Evolutionary conservation across 495 filamentous ascomycete genomes (phyloP), one percentile per base, ranked within the genome.

Genomic region (Penicillium alfredii): DNA sequence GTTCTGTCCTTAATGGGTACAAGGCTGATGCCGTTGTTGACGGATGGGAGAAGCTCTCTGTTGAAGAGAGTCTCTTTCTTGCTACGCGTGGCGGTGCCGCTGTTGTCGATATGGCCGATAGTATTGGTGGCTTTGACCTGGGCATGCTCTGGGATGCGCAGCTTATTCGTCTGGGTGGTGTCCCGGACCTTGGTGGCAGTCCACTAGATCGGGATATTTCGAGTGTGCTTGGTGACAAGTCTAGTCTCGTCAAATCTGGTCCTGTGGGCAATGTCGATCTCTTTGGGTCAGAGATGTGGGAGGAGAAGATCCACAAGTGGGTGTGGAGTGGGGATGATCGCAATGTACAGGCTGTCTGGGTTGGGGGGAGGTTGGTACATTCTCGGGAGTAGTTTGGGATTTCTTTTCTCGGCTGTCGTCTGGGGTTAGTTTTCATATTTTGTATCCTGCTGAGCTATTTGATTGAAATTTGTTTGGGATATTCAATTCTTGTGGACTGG

Each of bases 61-160:
- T 25, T 8, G 23, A 25, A 25, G 23, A 25, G 11, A 25, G 23
- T 25, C 11, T 25, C 8, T 25, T 9, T n/a, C 23, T 25, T 25
- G 23, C 23, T 1, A 56, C 53, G 7, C 36, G 53, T 15, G 88
- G 88, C 12, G 87, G 88, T 0, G 88, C 88, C 0, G 61, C 73
- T 27, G 82, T 85, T 28, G 66, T 92, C 0, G 82, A 83, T 16
- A 53, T 93, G 27, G 71, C 67, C 14, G 65, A 66, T 1, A 73
- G 63, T 44, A 69, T 92, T 8, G 88, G 88, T 1, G 73, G 59
- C 6, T 92, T 93, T 58, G 83, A 80, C 41, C 69, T 78, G 0
- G 87, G 86, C 12, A 88, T 76, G 83, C 71, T 80, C 39, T 94
- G 76, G 74, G 88, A 94, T 73, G 85, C 81, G 46, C 81, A 89